Base-by-base conservation (phyloP, 2,329 filamentous ascomycete species). In the Acephala macrosclerotiorum region DNA sequence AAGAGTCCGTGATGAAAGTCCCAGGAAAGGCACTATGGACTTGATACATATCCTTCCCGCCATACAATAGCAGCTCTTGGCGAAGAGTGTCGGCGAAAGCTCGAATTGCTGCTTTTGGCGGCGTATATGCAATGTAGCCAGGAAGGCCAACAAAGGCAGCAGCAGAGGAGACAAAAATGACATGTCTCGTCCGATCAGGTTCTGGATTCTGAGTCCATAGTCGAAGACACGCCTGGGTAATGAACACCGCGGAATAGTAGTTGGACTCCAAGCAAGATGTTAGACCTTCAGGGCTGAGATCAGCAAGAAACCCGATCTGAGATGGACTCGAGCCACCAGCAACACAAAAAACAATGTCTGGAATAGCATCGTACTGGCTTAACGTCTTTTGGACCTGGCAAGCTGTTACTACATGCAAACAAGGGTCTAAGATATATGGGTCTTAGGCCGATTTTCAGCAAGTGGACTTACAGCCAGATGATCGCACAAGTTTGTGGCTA, bases 1-100 rank as follows among this genome's bases (percentile, higher is more conserved):
- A 67, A 33, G 61, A 64, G 3, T 67, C 65, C 47, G 65, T 64
- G 53, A 67, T 64, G n/a, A 67, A 67, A 22, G 56, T 58, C 9
- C 65, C 65, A 25, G 65, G 65, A 61, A 64, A 67, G 29, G 61
- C 57, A 40, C 65, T 49, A n/a, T 67, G 65, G 20, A 67, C 61
- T 58, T 64, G 61, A 58, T 64, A 64, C 51, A 53, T 58, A 40
- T 64, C 58, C 18, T 58, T 64, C 5, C 16, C 56, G 22, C 61
- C 65, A 42, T 67, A 67, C 9, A 67, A 29, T 9, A 67, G 33
- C 14, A 67, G 29, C 51, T 67, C 65, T 53, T 67, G 57, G 1
- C 65, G 65, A 4, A 67, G 61, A 18, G 65, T 67, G 29, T 67
- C 65, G 38, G 65, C 65, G 20, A 67, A 64, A 29, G 65, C 61